These are phyloP conservation scores for Musa troglodytarum DNA, from an alignment of 176 grass and related monocot genomes.

Conservation along the genomic window DNA sequence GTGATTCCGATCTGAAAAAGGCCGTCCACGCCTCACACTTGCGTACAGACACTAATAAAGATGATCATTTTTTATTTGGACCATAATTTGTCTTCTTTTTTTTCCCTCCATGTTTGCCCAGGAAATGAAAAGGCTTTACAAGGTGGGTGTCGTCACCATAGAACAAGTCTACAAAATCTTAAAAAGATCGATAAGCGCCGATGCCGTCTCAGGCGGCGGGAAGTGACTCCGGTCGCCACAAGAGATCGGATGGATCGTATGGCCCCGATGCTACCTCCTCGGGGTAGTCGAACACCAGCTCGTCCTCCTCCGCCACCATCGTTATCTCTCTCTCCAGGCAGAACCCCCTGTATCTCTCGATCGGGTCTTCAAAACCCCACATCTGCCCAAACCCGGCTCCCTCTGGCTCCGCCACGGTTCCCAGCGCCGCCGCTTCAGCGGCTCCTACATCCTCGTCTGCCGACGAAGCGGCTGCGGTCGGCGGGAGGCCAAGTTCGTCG, in stretches of 20 bases:
- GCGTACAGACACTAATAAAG: too few relatives aligned
- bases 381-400: conserved; percentile 6
- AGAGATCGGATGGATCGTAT: conserved; percentile 6
- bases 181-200: not conserved
- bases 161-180: too few relatives aligned
- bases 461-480: not conserved
- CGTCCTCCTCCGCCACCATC: not conserved
- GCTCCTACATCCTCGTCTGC: not conserved
- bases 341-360: not conserved
- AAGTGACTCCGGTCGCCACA: conserved; percentile 2
- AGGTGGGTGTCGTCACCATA: too few relatives aligned
- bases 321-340: not conserved
- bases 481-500: conserved; percentile 19
- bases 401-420: not conserved
- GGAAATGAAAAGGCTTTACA: too few relatives aligned
- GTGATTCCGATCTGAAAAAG: too few relatives aligned
- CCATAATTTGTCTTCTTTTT: too few relatives aligned
- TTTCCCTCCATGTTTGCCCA: too few relatives aligned
- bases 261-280: not conserved
- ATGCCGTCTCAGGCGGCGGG: conserved; percentile 4
- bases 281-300: not conserved
- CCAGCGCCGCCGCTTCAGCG: not conserved
- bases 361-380: conserved; percentile 11
- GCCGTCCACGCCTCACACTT: too few relatives aligned
- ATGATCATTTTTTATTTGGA: too few relatives aligned